A percentile compares a stretch with the other conserved stretches of the same genome.
phyloP scores from a whole-genome alignment of 306 rosid genomes.

The Sphenostylis stenocarpa region DNA sequence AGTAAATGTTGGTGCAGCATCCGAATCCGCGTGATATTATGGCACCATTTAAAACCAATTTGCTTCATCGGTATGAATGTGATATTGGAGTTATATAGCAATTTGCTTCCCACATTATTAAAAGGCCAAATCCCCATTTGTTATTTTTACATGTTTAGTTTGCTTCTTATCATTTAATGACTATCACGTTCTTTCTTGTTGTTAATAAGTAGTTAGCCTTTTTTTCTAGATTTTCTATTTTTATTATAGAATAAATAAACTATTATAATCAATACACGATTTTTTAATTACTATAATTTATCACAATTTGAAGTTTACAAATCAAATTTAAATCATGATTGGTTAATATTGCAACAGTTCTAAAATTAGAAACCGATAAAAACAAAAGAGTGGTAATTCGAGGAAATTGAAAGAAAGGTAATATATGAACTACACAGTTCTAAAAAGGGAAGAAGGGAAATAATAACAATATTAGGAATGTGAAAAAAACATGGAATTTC shows the following conservation, averaged over 20 bases:
- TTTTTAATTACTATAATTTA: too few species aligned
- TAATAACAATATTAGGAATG: neutral
- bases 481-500: neutral
- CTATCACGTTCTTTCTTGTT: neutral
- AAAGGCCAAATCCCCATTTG: neutral
- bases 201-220: neutral
- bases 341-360: too few species aligned
- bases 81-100: neutral
- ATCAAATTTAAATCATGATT: too few species aligned
- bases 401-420: too few species aligned
- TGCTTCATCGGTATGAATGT: neutral
- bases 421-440: too few species aligned
- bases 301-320: too few species aligned
- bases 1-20: neutral
- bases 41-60: too few species aligned
- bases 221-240: neutral
- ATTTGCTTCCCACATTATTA: conserved; percentile 3
- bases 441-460: too few species aligned
- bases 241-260: too few species aligned
- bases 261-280: too few species aligned
- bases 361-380: too few species aligned
- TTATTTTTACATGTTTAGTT: neutral
- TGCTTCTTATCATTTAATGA: neutral
- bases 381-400: too few species aligned
- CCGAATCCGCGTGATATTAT: conserved; percentile 14